Base-by-base conservation (phyloP, 2,329 filamentous ascomycete genomes). In the Sporothrix variecibatus region DNA sequence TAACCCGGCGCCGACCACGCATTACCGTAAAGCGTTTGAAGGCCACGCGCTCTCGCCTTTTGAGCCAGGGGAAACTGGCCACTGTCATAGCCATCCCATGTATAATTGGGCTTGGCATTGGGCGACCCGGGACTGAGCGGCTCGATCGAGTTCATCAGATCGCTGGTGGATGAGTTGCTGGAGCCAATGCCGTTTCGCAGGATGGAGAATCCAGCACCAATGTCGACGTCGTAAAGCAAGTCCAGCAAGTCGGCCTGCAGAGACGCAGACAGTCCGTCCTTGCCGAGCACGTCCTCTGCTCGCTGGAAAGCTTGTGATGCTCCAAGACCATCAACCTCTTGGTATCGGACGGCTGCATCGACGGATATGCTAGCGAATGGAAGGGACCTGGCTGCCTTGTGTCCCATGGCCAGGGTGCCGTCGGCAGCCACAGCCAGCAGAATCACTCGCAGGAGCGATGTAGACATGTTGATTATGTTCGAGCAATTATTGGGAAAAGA, bases 31-130 rank as follows among this genome's bases (percentile, higher is more conserved):
- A 65, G 38, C 20, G 62, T 65, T 11, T 0, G n/a, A n/a, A 65
- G 38, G 11, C 62, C 62, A 38, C 62, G 62, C 0, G 62, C 62
- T n/a, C 23, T n/a, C 9, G 62, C 62, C 62, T 46, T n/a, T n/a
- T 65, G 62, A 0, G 62, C 62, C 38, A 65, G 7, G 8, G 62
- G 62, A 20, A 65, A 65, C 62, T 65, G 62, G 4, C n/a, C 62
- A 38, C 62, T 65, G 62, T 65, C 62, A n/a, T 65, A 65, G 9
- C 62, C 62, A 7, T 65, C 62, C 62, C 62, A 65, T 20, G 38
- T 65, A 38, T 65, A 65, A 9, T 46, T 46, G 38, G 62, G 62
- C 38, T 23, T 15, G 20, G 62, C 23, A 17, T 43, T 6, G 2
- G 62, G 62, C n/a, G 34, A 43, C 11, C 62, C 62, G 5, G 62